Evolutionary conservation across 495 filamentous ascomycete genomes (phyloP).

Genomic region (Margaritispora aquatica): DNA sequence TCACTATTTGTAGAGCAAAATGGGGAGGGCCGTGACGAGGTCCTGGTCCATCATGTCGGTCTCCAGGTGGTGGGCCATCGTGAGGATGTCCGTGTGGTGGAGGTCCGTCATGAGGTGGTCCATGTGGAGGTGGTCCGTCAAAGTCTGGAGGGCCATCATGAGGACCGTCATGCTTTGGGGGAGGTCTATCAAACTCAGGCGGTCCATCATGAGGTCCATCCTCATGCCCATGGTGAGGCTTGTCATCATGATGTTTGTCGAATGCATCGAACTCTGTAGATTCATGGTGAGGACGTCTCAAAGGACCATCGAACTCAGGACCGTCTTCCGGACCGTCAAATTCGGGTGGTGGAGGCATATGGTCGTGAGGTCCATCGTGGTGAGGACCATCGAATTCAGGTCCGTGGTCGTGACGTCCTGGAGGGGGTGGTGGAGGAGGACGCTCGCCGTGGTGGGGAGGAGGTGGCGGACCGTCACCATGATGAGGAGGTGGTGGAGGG

Average conservation of each 20-base stretch:
- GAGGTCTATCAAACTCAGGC: slow-evolving; percentile 1
- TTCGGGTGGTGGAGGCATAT: neutral
- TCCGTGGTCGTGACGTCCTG: slow-evolving; percentile 1
- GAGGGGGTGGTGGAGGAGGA: neutral
- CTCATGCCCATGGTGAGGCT: neutral
- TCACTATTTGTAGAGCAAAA: slow-evolving; percentile 5
- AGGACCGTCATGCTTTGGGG: neutral
- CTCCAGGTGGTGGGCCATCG: slow-evolving; percentile 3
- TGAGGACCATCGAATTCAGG: neutral
- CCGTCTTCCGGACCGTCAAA: neutral
- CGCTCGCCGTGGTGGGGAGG: slow-evolving; percentile 11
- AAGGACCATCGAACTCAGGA: neutral
- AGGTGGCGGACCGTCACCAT: slow-evolving; percentile 15
- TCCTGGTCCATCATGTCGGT: neutral
- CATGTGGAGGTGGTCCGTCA: slow-evolving; percentile 4
- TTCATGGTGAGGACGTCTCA: neutral
- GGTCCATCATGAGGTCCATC: neutral
- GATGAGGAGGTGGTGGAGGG: slow-evolving; percentile 4
- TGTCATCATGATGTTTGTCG: neutral
- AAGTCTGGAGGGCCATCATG: neutral
- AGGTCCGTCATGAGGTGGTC: neutral
- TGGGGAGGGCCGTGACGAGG: slow-evolving; percentile 1
- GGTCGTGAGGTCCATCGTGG: neutral
- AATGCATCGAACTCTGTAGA: neutral
- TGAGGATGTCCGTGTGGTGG: neutral